phyloP scores from a whole-genome alignment of 306 rosid species.

The Argentina anserina region DNA sequence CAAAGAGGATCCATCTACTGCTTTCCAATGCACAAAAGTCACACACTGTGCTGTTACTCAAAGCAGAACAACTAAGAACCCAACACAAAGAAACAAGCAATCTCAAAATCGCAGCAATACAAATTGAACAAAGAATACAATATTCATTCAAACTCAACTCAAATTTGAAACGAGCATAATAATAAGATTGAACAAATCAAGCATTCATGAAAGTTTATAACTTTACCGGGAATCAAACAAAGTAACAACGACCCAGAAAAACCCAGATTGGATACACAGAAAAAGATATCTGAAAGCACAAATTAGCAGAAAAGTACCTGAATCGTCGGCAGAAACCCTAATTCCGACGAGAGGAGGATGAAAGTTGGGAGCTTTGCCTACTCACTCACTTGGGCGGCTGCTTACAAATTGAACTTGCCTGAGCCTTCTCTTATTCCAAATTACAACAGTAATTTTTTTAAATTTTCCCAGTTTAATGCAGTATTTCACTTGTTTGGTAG shows the following conservation, averaged over 20 bases:
- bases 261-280: background rate
- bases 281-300: background rate
- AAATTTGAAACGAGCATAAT: background rate
- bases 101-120: background rate
- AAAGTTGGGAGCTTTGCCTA: background rate
- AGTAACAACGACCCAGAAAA: background rate
- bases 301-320: background rate
- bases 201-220: background rate
- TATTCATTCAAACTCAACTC: background rate
- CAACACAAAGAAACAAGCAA: background rate
- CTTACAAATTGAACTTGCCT: background rate
- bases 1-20: background rate
- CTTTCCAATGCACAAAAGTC: background rate
- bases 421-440: no score
- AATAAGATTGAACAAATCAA: background rate
- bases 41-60: background rate
- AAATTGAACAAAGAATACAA: background rate
- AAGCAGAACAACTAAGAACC: background rate
- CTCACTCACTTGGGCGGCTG: background rate
- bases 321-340: background rate
- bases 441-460: no score
- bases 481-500: no score
- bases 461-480: no score
- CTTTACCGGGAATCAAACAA: background rate
- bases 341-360: background rate